Percentiles rank a stretch among this genome's conserved stretches.
Evolutionary conservation across 139 green algal genomes (phyloP).

Genomic region (Zygnema cylindricum): DNA sequence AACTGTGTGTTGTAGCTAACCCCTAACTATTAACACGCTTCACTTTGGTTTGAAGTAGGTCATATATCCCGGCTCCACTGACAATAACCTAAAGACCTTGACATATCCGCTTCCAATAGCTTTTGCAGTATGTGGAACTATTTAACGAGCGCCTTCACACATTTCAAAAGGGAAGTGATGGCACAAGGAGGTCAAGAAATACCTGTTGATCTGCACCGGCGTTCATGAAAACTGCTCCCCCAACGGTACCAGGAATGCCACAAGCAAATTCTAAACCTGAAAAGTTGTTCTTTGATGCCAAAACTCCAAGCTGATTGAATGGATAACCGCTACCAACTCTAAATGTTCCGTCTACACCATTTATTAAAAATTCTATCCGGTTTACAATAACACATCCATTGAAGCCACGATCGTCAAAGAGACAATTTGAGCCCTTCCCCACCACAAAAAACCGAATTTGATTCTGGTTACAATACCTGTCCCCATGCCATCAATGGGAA

Average conservation of each 20-base stretch:
- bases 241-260: slow-evolving; percentile 69
- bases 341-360: slow-evolving; percentile 35
- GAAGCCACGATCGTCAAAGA: slow-evolving; percentile 68
- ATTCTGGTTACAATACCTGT: slow-evolving; percentile 56
- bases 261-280: slow-evolving; percentile 66
- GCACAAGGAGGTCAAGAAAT: neutral
- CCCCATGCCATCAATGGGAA: too few species aligned
- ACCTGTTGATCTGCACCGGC: slow-evolving; percentile 61
- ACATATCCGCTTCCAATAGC: slow-evolving; percentile 22
- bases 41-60: too few species aligned
- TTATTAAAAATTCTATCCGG: slow-evolving; percentile 48
- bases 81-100: neutral
- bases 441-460: slow-evolving; percentile 48
- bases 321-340: slow-evolving; percentile 54
- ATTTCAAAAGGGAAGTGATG: neutral
- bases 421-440: slow-evolving; percentile 66
- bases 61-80: neutral
- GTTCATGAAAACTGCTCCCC: slow-evolving; percentile 71
- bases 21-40: too few species aligned
- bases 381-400: slow-evolving; percentile 67
- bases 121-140: neutral
- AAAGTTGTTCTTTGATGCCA: slow-evolving; percentile 22
- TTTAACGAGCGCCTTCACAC: neutral
- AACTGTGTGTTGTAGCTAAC: too few species aligned
- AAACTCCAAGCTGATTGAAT: slow-evolving; percentile 65